phyloP scores from a whole-genome alignment of 106 monocot genomes.

The Acanthochlamys bracteata region DNA sequence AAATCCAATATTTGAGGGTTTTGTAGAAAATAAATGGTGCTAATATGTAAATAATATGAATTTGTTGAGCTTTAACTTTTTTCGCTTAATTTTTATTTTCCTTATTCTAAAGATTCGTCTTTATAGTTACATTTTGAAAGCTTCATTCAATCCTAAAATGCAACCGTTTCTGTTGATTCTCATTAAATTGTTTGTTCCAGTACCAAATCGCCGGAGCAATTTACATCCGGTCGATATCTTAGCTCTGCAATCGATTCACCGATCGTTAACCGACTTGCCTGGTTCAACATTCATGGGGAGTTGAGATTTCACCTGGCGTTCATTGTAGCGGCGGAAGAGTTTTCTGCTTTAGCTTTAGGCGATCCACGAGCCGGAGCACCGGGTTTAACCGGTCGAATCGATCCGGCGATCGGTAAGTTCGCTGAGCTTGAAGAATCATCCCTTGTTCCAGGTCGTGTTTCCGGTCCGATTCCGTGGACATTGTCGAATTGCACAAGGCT shows the following conservation, averaged over 20 bases:
- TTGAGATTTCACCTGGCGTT: constrained; percentile 73
- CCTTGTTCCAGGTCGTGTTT: constrained; percentile 70
- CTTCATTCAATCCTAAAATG: too few species aligned
- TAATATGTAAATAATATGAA: too few species aligned
- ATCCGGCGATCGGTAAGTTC: constrained; percentile 57
- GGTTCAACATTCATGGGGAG: constrained; percentile 65
- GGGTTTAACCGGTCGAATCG: constrained; percentile 50
- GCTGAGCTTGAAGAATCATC: constrained; percentile 53
- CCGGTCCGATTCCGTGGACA: constrained; percentile 33
- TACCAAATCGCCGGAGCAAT: constrained; percentile 9
- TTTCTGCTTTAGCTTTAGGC: constrained; percentile 35
- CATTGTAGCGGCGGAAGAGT: constrained; percentile 19
- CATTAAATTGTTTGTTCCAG: too few species aligned
- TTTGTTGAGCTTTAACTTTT: too few species aligned
- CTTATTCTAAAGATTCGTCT: too few species aligned
- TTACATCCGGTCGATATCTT: constrained; percentile 64
- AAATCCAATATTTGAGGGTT: too few species aligned
- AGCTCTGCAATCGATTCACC: constrained; percentile 58
- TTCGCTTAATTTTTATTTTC: too few species aligned
- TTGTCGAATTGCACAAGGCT: constrained; percentile 26
- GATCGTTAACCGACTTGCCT: constrained; percentile 54
- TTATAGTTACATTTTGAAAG: too few species aligned
- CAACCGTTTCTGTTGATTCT: too few species aligned
- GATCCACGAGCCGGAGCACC: constrained; percentile 51
- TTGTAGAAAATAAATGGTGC: too few species aligned